phyloP scores from a whole-genome alignment of 805 yeast species.

The Candida dajiaensis region DNA sequence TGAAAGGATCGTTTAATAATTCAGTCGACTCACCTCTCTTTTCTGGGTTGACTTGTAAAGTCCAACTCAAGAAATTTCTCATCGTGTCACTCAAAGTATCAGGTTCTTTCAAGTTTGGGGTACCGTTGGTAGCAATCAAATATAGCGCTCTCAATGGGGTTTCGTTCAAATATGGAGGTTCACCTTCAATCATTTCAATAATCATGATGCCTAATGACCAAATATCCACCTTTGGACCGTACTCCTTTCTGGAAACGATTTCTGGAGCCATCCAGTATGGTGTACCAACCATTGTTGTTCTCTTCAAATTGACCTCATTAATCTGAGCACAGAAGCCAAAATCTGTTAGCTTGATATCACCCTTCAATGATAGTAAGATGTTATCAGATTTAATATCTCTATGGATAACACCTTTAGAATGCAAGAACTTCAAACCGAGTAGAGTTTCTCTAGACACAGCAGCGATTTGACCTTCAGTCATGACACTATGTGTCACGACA shows the following conservation, averaged over 20 bases:
- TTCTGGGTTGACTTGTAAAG: slow-evolving; percentile 79
- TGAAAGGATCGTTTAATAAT: slow-evolving; percentile 61
- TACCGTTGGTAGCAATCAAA: slow-evolving; percentile 93
- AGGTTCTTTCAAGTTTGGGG: slow-evolving; percentile 88
- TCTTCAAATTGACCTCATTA: slow-evolving; percentile 71
- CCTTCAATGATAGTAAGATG: slow-evolving; percentile 72
- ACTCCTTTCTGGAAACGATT: slow-evolving; percentile 89
- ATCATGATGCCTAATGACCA: slow-evolving; percentile 99
- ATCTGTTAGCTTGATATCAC: slow-evolving; percentile 91
- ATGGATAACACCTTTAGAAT: slow-evolving; percentile 88
- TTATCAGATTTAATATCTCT: slow-evolving; percentile 96
- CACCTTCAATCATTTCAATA: slow-evolving; percentile 98
- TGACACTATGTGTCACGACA: slow-evolving; percentile 80
- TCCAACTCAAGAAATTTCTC: slow-evolving; percentile 65
- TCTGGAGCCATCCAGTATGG: slow-evolving; percentile 99
- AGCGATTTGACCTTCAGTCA: slow-evolving; percentile 93
- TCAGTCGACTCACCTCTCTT: slow-evolving; percentile 75
- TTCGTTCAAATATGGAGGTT: slow-evolving; percentile 96
- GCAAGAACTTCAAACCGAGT: slow-evolving; percentile 80
- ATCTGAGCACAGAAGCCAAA: slow-evolving; percentile 96
- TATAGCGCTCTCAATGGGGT: slow-evolving; percentile 92
- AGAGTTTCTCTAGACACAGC: slow-evolving; percentile 91
- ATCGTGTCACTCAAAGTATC: slow-evolving; percentile 65
- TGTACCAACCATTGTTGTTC: slow-evolving; percentile 98
- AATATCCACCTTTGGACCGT: slow-evolving; percentile 94